These are phyloP conservation scores for Brassica incana DNA, from an alignment of 345 rosid species.

Conservation along the genomic window DNA sequence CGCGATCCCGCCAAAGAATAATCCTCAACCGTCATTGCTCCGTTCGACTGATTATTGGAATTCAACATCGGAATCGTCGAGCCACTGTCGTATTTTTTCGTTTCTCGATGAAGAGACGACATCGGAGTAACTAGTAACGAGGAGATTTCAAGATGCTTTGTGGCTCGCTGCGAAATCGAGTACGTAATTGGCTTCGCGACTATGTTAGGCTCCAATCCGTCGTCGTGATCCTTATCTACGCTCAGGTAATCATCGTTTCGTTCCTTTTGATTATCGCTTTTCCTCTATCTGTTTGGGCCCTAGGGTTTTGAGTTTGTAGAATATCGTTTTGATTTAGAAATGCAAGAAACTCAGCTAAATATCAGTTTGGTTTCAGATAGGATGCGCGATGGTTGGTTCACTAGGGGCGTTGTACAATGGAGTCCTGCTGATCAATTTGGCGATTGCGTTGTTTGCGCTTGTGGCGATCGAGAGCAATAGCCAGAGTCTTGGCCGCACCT, in stretches of 20 bases:
- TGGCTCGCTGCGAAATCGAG: slow-evolving; percentile 47
- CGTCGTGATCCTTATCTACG: slow-evolving; percentile 75
- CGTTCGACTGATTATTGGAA: slow-evolving; percentile 1
- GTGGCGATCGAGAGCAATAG: slow-evolving; percentile 89
- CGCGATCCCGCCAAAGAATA: slow-evolving; percentile 39
- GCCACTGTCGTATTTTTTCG: neutral
- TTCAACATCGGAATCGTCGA: neutral
- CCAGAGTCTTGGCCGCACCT: slow-evolving; percentile 79
- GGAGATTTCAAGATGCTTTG: slow-evolving; percentile 39
- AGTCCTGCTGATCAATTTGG: slow-evolving; percentile 64
- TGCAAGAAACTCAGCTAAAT: neutral
- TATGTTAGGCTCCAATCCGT: slow-evolving; percentile 66
- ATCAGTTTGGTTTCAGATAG: slow-evolving; percentile 63
- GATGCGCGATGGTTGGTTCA: slow-evolving; percentile 83
- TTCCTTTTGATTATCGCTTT: neutral
- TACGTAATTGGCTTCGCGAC: slow-evolving; percentile 65
- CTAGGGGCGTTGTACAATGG: slow-evolving; percentile 90
- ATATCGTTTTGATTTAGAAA: neutral
- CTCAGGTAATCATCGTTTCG: slow-evolving; percentile 50
- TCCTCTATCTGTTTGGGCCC: neutral
- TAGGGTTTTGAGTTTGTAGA: slow-evolving; percentile 12
- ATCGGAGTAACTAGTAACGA: slow-evolving; percentile 3
- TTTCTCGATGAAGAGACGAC: slow-evolving; percentile 18
- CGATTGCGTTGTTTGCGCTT: slow-evolving; percentile 77
- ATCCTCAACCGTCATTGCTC: slow-evolving; percentile 11